Conservation (phyloP, 139 green algal genomes). For the Dunaliella sp. region DNA sequence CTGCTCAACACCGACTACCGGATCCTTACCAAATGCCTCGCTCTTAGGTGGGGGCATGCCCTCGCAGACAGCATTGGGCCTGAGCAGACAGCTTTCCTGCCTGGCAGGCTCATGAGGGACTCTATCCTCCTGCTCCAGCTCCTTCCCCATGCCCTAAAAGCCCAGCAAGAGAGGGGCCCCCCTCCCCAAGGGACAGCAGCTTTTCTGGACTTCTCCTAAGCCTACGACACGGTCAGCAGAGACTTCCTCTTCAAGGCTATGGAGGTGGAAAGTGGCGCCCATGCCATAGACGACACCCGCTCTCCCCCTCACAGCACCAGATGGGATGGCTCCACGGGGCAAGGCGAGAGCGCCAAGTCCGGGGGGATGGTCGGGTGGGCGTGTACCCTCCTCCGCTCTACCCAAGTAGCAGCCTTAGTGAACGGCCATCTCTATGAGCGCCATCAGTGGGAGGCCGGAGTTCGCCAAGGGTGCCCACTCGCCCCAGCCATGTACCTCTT, state of each 20-base stretch:
- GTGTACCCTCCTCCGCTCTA: background rate
- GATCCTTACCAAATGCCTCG: slow-evolving; percentile 23
- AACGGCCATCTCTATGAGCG: background rate
- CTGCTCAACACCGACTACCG: slow-evolving; percentile 38
- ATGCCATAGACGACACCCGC: background rate
- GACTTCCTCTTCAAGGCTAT: slow-evolving; percentile 4
- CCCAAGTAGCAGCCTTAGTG: background rate
- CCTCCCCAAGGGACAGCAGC: background rate
- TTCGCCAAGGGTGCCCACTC: background rate
- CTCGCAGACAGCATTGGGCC: slow-evolving; percentile 19
- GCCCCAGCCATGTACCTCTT: background rate
- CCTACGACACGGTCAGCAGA: slow-evolving; percentile 32
- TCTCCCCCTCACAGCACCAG: no score
- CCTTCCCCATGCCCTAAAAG: slow-evolving; percentile 6
- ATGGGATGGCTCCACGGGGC: background rate
- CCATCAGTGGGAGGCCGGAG: background rate
- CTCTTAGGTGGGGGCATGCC: background rate
- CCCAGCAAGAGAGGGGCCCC: background rate
- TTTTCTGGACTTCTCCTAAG: slow-evolving; percentile 28
- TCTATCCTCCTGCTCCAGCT: slow-evolving; percentile 28
- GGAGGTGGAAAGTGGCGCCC: background rate
- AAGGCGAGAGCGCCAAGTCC: background rate
- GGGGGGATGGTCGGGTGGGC: background rate
- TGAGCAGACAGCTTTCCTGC: slow-evolving; percentile 38
- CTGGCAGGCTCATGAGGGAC: slow-evolving; percentile 27